A percentile compares a stretch with the other conserved stretches of the same genome.
These are phyloP conservation scores for Ogataea ramenticola DNA, from an alignment of 805 yeast species.

Conservation along the genomic window DNA sequence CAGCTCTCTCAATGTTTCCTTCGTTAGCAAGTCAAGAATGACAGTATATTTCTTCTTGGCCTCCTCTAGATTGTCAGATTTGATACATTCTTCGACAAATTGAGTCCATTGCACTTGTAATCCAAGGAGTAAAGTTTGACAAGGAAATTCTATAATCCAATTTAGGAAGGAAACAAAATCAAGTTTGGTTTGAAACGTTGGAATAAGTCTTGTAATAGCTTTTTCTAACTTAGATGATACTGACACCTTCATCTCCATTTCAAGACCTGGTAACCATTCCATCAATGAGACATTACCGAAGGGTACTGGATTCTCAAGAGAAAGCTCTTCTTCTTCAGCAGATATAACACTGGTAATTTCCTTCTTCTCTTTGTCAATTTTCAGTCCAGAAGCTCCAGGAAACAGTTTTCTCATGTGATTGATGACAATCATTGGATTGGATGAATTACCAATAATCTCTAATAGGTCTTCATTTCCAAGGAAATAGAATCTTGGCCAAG, in stretches of 20 bases:
- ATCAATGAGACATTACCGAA: conserved; percentile 35
- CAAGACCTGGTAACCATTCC: conserved; percentile 60
- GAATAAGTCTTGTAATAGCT: conserved; percentile 9
- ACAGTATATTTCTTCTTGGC: conserved; percentile 1
- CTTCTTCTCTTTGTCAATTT: conserved; percentile 21
- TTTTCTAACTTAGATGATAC: conserved; percentile 25
- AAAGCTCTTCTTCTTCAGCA: conserved; percentile 55
- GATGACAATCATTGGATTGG: conserved; percentile 38
- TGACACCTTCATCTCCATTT: conserved; percentile 41
- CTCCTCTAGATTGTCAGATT: not conserved
- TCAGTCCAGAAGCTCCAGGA: conserved; percentile 47
- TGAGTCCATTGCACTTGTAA: conserved; percentile 53
- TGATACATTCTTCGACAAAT: conserved; percentile 22
- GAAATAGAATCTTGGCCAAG: conserved; percentile 78
- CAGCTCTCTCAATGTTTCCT: conserved; percentile 5
- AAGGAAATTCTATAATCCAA: conserved; percentile 38
- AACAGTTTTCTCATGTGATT: conserved; percentile 67
- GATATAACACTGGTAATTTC: conserved; percentile 42
- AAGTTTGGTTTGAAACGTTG: no score
- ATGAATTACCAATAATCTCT: conserved; percentile 68
- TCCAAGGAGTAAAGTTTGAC: conserved; percentile 50
- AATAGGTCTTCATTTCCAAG: conserved; percentile 86
- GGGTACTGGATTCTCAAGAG: conserved; percentile 36
- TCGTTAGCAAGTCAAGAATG: conserved; percentile 8
- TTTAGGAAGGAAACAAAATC: conserved; percentile 10